Evolutionary conservation across 2,329 filamentous ascomycete genomes (phyloP), one percentile per base, ranked within the genome.

Genomic region (Pseudopyrenochaeta lycopersici): DNA sequence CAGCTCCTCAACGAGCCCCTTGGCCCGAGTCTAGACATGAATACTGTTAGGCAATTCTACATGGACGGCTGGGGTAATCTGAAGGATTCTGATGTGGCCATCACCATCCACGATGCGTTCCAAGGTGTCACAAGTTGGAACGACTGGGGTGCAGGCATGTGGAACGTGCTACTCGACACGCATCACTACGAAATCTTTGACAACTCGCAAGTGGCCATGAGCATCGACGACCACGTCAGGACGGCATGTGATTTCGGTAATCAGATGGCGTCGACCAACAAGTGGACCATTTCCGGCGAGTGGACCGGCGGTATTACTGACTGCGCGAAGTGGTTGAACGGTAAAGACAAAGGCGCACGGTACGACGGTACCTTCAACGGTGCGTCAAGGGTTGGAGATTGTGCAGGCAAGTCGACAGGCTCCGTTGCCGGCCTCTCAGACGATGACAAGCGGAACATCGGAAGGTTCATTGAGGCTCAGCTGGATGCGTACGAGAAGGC

Each of bases 121-220:
- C 40, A 72, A 43, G 78, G 77, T 14, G 77, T 80, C 4, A 77
- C 68, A 12, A 64, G 63, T 40, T 82, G 80, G 80, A 75, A 75
- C 36, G 60, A 75, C 60, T 82, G 74, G 67, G 79, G 78, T 36
- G 59, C 70, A 1, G 79, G 78, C 62, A 78, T 80, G 74, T 75
- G 71, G 67, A 73, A 74, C 40, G 58, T 81, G 15, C 58, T 81
- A 31, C 72, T 81, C 43, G 80, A 82, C 56, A 81, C 79, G 2
- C 79, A 82, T 45, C 76, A 79, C 66, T 82, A 82, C 69, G 76
- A 82, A 56, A 73, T 82, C 53, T 82, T 82, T 60, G 73, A 76
- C 63, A 64, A 65, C 33, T 67, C 65, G 14, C 62, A 67, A 15
- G 68, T 82, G 4, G 49, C 68, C 40, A 71, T 77, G 71, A 73